Evolutionary conservation across 495 filamentous ascomycete genomes (phyloP).

Genomic region (Polyplosphaeria fusca): DNA sequence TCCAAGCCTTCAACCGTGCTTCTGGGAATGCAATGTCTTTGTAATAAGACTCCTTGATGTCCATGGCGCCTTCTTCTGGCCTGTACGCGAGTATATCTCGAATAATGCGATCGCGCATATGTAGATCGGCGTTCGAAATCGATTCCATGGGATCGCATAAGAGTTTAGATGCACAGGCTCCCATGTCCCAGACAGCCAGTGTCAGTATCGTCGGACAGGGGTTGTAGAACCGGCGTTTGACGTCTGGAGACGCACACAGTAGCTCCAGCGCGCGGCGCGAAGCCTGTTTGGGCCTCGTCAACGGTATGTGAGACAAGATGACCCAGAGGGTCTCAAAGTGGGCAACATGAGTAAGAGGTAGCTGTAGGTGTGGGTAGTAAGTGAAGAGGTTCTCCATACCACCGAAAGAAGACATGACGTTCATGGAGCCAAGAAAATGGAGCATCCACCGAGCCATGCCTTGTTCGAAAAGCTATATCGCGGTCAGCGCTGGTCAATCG

Average conservation of each 20-base stretch:
- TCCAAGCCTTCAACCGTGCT: not conserved
- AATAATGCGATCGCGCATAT: constrained; percentile 20
- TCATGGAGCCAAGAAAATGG: constrained; percentile 16
- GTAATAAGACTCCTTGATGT: constrained; percentile 4
- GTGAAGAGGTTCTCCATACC: constrained; percentile 22
- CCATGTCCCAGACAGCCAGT: constrained; percentile 18
- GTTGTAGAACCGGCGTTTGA: constrained; percentile 9
- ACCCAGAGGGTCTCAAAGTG: constrained; percentile 25
- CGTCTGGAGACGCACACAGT: constrained; percentile 2
- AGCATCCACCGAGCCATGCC: constrained; percentile 24
- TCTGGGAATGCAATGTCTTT: not conserved
- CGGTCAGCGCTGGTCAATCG: not conserved
- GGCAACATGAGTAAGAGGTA: constrained; percentile 6
- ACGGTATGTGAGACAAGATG: constrained; percentile 12
- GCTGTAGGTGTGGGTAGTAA: constrained; percentile 22
- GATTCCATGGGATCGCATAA: not conserved
- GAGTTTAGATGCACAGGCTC: constrained; percentile 3
- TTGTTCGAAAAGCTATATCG: constrained; percentile 16
- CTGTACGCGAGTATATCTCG: constrained; percentile 5
- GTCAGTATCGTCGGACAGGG: constrained; percentile 10
- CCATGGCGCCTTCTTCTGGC: constrained; percentile 1
- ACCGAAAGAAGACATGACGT: constrained; percentile 23
- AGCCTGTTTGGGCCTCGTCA: constrained; percentile 14
- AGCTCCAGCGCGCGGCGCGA: constrained; percentile 14
- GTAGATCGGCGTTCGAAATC: not conserved